These are phyloP conservation scores for Metschnikowia sp. DNA, from an alignment of 805 yeast species.

Conservation along the genomic window DNA sequence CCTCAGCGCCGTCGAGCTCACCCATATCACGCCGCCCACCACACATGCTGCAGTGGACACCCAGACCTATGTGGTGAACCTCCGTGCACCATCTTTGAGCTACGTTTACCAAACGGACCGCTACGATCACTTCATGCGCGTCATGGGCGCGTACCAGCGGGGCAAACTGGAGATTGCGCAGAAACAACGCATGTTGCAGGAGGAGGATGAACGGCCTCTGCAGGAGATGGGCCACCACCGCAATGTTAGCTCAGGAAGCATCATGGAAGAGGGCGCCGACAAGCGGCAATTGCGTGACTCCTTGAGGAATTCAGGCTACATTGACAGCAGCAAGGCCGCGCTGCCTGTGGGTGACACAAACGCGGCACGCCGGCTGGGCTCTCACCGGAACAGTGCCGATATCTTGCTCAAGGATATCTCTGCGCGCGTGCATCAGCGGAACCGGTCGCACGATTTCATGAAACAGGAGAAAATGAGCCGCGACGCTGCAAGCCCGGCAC, in stretches of 20 bases:
- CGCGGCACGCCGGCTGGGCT: constrained; percentile 10
- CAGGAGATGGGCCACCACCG: constrained; percentile 11
- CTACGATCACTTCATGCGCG: constrained; percentile 51
- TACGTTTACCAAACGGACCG: constrained; percentile 62
- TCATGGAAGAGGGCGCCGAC: constrained; percentile 29
- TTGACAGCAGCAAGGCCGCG: constrained; percentile 23
- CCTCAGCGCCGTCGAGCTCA: constrained; percentile 53
- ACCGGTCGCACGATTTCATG: constrained; percentile 47
- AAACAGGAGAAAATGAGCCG: constrained; percentile 10
- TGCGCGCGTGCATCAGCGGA: constrained; percentile 58
- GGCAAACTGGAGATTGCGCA: constrained; percentile 53
- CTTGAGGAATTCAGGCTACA: constrained; percentile 50
- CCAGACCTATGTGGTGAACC: constrained; percentile 40
- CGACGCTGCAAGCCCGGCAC: constrained; percentile 13
- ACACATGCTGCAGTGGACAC: constrained; percentile 19
- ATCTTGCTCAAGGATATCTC: constrained; percentile 55
- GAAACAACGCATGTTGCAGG: constrained; percentile 26
- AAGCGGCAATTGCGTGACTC: constrained; percentile 39
- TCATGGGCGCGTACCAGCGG: constrained; percentile 53
- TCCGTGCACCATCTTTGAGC: constrained; percentile 45
- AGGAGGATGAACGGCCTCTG: constrained; percentile 8
- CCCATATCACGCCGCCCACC: constrained; percentile 33
- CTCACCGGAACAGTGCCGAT: constrained; percentile 32
- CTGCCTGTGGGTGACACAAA: constrained; percentile 10
- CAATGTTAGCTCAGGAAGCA: constrained; percentile 8